phyloP scores from a whole-genome alignment of 495 filamentous ascomycete species.

The Aspergillus kassunensis region DNA sequence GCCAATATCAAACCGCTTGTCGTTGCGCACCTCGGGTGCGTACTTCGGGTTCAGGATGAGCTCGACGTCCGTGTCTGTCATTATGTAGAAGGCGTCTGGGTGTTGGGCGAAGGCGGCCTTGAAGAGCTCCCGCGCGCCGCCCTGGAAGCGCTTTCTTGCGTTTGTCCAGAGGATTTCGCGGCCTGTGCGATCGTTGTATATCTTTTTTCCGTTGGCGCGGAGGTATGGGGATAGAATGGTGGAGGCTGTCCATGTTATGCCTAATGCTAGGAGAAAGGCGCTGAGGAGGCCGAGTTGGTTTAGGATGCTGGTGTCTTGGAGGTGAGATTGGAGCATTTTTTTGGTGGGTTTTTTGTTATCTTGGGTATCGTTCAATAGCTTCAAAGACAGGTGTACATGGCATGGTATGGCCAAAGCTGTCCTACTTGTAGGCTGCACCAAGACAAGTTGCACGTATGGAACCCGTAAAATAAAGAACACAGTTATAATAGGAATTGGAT shows the following conservation, averaged over 20 bases:
- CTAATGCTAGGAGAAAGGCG: not conserved
- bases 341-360: not conserved
- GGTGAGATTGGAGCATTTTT: not conserved
- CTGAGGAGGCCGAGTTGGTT: not conserved
- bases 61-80: not conserved
- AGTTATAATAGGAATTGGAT: not conserved
- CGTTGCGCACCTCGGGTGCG: not conserved
- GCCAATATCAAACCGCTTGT: not conserved
- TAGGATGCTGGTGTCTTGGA: not conserved
- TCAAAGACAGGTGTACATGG: too few species aligned
- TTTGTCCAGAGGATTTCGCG: conserved; percentile 3
- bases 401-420: not conserved
- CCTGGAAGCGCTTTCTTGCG: conserved; percentile 2
- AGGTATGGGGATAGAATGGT: not conserved
- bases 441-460: not conserved
- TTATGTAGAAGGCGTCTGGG: conserved; percentile 3
- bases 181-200: not conserved
- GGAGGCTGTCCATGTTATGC: not conserved
- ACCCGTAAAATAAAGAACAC: not conserved
- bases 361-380: not conserved
- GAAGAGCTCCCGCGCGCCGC: not conserved
- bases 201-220: not conserved
- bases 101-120: not conserved
- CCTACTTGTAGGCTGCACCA: not conserved
- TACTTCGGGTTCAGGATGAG: conserved; percentile 2